A percentile compares a stretch with the other conserved stretches of the same genome.
Evolutionary conservation across 2,329 filamentous ascomycete species (phyloP).

Genomic region (Clarireedia homoeocarpa): DNA sequence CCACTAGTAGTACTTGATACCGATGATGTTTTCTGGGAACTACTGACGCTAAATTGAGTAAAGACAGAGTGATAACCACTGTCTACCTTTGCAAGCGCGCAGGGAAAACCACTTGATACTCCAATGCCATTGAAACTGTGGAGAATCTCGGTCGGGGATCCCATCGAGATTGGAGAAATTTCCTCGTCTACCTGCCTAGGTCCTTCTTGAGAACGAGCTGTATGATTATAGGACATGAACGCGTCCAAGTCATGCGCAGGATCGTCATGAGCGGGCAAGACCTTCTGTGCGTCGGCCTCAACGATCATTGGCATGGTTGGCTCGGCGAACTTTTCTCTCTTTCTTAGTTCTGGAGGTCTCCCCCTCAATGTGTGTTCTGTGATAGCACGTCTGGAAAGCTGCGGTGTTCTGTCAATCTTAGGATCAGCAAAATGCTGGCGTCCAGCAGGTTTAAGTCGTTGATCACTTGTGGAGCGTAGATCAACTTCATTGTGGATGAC

Average conservation of each 20-base stretch:
- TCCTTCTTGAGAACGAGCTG: no score
- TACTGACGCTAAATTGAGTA: not conserved
- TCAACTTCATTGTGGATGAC: not conserved
- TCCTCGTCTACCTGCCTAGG: no score
- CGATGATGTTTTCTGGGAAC: not conserved
- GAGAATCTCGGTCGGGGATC: no score
- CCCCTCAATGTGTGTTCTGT: not conserved
- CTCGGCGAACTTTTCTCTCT: not conserved
- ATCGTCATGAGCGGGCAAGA: no score
- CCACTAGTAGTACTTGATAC: not conserved
- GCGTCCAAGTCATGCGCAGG: no score
- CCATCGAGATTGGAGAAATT: no score
- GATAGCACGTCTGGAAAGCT: not conserved
- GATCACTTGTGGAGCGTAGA: not conserved
- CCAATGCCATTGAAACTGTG: no score
- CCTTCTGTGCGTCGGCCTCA: not conserved
- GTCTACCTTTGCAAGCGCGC: no score
- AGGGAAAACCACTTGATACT: no score
- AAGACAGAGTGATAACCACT: no score
- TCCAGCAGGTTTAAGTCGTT: not conserved
- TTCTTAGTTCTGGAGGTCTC: not conserved
- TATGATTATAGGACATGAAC: no score
- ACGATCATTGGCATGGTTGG: not conserved
- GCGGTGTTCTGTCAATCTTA: conserved; percentile 4
- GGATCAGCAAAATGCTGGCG: not conserved